Percentiles rank a stretch among this genome's conserved stretches.
Conservation (phyloP, 108 stramenopile genomes). For the Nannochloropsis salina region DNA sequence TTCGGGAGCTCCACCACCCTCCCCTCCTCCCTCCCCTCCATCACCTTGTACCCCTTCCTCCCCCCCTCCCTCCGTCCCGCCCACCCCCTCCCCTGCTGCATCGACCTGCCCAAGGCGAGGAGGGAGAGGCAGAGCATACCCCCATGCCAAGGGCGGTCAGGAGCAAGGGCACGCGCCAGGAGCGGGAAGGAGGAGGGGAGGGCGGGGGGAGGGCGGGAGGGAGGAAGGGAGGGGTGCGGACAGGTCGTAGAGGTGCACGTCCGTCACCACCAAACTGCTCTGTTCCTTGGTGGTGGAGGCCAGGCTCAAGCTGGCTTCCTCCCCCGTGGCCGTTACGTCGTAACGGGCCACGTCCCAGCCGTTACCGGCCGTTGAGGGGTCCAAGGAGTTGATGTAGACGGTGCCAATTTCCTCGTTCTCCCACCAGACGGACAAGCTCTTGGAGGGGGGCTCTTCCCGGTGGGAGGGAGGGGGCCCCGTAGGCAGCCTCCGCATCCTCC, state of each 20-base stretch:
- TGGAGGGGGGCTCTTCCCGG: not conserved
- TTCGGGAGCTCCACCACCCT: no score
- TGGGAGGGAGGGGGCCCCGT: not conserved
- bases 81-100: no score
- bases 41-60: no score
- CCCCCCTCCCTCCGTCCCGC: no score
- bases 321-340: not conserved
- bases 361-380: not conserved
- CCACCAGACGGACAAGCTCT: not conserved
- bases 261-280: not conserved
- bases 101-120: no score
- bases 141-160: not conserved
- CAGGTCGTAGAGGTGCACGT: not conserved
- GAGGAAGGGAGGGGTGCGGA: not conserved
- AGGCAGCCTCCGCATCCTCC: not conserved
- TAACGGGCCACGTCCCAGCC: not conserved
- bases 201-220: slow-evolving; percentile 14
- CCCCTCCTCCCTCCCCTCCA: no score
- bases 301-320: not conserved
- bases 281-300: slow-evolving; percentile 6
- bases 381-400: not conserved
- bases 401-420: not conserved
- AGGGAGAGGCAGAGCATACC: no score
- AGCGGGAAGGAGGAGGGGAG: no score
- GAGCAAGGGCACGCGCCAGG: not conserved